Percentiles rank a stretch among this genome's conserved stretches.
These are phyloP conservation scores for Nakazawaea ernobii DNA, from an alignment of 805 yeast genomes.

Conservation along the genomic window DNA sequence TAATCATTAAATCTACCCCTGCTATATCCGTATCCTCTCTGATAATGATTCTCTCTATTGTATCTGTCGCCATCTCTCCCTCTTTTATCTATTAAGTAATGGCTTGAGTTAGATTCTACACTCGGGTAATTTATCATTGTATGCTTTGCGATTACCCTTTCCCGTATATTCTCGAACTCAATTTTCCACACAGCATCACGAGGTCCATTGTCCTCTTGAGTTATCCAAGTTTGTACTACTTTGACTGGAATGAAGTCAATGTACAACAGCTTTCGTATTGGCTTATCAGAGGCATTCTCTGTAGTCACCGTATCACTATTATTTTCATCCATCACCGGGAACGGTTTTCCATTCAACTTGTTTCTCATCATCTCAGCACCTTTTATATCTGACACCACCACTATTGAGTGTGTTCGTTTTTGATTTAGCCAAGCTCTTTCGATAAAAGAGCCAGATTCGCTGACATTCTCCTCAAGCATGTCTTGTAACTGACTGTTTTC, in stretches of 20 bases:
- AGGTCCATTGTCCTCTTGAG: constrained; percentile 39
- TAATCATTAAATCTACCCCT: not conserved
- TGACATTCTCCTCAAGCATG: constrained; percentile 26
- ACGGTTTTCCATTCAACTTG: constrained; percentile 28
- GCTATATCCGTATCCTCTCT: not conserved
- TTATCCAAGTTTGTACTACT: constrained; percentile 40
- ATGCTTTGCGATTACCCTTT: constrained; percentile 27
- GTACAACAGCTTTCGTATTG: constrained; percentile 24
- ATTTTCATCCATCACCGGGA: constrained; percentile 25
- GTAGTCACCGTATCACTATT: not conserved
- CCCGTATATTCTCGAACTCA: constrained; percentile 28
- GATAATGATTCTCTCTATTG: not conserved
- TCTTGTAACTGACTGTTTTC: constrained; percentile 33
- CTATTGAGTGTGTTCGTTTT: constrained; percentile 35
- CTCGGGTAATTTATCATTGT: constrained; percentile 28
- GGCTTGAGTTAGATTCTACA: constrained; percentile 9
- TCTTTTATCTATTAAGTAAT: constrained; percentile 1
- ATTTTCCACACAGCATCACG: constrained; percentile 39
- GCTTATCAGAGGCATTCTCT: constrained; percentile 11
- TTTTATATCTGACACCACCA: constrained; percentile 31
- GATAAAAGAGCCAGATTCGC: constrained; percentile 20
- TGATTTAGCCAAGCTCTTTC: constrained; percentile 42
- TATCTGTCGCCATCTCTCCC: not conserved
- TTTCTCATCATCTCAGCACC: constrained; percentile 33
- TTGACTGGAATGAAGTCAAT: constrained; percentile 41